Conservation (phyloP, 129 eudicot species). For the Flaveria ramosissima region DNA sequence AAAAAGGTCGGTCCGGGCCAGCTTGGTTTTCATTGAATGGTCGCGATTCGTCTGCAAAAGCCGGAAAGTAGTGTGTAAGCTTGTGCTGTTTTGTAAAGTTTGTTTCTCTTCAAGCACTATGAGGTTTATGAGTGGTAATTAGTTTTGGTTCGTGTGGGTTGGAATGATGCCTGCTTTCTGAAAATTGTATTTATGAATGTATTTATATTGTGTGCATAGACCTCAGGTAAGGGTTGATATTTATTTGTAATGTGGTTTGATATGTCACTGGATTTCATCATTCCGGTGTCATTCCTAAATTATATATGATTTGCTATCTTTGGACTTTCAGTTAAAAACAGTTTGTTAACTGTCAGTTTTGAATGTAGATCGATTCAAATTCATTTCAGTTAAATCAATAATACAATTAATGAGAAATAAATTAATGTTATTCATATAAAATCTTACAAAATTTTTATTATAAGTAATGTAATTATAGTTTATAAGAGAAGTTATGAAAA, state of each 20-base stretch:
- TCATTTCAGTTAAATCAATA: no score
- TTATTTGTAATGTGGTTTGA: constrained; percentile 8
- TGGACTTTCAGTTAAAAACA: background rate
- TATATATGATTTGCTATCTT: background rate
- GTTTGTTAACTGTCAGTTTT: no score
- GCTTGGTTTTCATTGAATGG: background rate
- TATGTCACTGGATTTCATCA: background rate
- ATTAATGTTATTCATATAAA: no score
- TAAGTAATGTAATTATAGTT: no score
- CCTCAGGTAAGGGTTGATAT: background rate
- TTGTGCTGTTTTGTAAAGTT: constrained; percentile 21
- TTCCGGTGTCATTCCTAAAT: background rate
- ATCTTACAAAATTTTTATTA: no score
- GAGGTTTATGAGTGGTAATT: background rate
- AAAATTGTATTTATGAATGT: constrained; percentile 21
- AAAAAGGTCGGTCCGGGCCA: background rate
- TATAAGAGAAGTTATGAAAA: no score
- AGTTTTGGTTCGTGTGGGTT: constrained; percentile 4
- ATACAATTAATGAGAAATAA: no score
- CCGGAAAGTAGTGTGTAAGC: background rate
- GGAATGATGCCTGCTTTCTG: background rate
- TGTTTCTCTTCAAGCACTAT: background rate
- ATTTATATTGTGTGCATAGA: constrained; percentile 15
- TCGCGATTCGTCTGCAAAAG: background rate
- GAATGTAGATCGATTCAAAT: no score